phyloP scores from a whole-genome alignment of 2,329 filamentous ascomycete genomes.

The Trichoderma breve region DNA sequence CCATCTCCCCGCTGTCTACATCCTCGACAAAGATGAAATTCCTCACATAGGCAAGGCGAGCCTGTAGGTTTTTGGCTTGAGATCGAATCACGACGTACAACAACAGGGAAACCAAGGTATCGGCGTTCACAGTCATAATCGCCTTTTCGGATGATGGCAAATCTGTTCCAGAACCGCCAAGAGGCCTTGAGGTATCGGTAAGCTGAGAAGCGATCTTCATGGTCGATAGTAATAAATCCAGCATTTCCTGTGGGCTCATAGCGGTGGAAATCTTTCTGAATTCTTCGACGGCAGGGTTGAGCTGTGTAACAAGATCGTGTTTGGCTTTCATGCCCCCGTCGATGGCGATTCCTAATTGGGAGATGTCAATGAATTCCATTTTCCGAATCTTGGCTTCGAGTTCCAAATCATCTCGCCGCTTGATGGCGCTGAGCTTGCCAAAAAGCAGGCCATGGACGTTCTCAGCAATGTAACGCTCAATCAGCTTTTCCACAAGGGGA shows the following conservation, averaged over 20 bases:
- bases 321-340: conserved; percentile 77
- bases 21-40: conserved; percentile 98
- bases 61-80: conserved; percentile 82
- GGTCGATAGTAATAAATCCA: conserved; percentile 73
- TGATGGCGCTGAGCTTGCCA: conserved; percentile 73
- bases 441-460: conserved; percentile 91
- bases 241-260: conserved; percentile 83
- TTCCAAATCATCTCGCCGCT: conserved; percentile 78
- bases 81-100: conserved; percentile 91
- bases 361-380: conserved; percentile 92
- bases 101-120: conserved; percentile 87
- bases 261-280: conserved; percentile 82
- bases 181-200: conserved; percentile 49
- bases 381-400: conserved; percentile 86
- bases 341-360: conserved; percentile 86
- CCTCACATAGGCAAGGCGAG: conserved; percentile 88
- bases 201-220: conserved; percentile 78
- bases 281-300: conserved; percentile 78
- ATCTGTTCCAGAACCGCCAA: conserved; percentile 33
- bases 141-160: conserved; percentile 48
- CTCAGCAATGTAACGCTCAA: conserved; percentile 91
- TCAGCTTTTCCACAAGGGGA: conserved; percentile 85
- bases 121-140: conserved; percentile 69
- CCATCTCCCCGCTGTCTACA: conserved; percentile 92
- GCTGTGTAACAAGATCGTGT: conserved; percentile 72